A percentile compares a stretch with the other conserved stretches of the same genome.
Evolutionary conservation across 305 asterid genomes (phyloP).

Genomic region (Ilex paraguariensis): DNA sequence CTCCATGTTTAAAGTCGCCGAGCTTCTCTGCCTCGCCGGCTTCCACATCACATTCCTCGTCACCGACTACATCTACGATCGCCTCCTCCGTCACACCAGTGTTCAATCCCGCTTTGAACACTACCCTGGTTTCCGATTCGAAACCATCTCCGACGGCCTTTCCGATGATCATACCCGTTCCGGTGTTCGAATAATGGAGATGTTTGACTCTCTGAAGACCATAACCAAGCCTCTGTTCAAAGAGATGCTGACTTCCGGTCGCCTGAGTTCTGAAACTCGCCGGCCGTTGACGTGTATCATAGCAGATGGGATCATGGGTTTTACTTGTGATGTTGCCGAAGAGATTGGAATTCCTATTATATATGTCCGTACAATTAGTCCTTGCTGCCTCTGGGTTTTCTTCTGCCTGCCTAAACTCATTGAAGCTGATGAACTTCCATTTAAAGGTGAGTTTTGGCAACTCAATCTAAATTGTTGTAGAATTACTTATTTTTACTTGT

Average conservation of each 20-base stretch:
- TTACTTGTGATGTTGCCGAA: conserved; percentile 21
- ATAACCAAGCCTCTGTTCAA: conserved; percentile 12
- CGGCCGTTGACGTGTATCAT: conserved; percentile 17
- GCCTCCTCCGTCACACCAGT: conserved; percentile 39
- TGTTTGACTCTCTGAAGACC: conserved; percentile 10
- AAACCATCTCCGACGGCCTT: conserved; percentile 58
- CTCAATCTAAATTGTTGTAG: too few species aligned
- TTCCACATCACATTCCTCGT: conserved; percentile 40
- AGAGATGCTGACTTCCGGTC: conserved; percentile 2
- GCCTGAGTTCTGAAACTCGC: neutral
- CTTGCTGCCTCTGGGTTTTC: conserved; percentile 21
- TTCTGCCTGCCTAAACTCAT: conserved; percentile 23
- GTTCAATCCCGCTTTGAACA: conserved; percentile 33
- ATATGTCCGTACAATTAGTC: conserved; percentile 13
- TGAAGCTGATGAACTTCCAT: conserved; percentile 23
- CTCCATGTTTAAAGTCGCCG: conserved; percentile 15
- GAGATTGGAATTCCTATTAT: conserved; percentile 19
- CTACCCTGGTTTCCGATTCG: conserved; percentile 47
- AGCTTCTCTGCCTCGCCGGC: conserved; percentile 30
- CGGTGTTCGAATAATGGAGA: conserved; percentile 35
- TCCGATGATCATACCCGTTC: conserved; percentile 57
- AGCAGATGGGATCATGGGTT: conserved; percentile 19
- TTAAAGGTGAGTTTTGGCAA: conserved; percentile 11
- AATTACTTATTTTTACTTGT: too few species aligned
- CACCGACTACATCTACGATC: conserved; percentile 45